Conservation (phyloP, 1,284 basidiomycete species). For the Phaffia rhodozyma region DNA sequence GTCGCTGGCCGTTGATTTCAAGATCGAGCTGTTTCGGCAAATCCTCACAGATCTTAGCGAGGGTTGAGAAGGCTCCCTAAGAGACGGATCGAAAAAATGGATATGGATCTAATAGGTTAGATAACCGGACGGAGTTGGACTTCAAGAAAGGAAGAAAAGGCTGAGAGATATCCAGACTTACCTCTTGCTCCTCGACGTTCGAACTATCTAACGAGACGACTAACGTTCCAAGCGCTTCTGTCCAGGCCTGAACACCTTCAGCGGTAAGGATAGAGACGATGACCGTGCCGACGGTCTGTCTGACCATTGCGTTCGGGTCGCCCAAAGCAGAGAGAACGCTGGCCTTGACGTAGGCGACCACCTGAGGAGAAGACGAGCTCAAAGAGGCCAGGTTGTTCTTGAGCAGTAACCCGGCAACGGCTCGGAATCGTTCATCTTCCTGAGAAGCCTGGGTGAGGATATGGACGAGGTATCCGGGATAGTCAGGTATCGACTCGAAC, state of each 20-base stretch:
- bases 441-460: conserved; percentile 68
- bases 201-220: conserved; percentile 62
- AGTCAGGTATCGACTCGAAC: conserved; percentile 81
- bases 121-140: not conserved
- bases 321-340: conserved; percentile 69
- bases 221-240: conserved; percentile 73
- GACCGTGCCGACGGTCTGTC: conserved; percentile 81
- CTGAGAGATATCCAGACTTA: conserved; percentile 39
- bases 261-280: conserved; percentile 75
- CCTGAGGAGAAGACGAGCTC: conserved; percentile 26
- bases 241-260: conserved; percentile 79
- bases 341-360: conserved; percentile 65
- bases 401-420: conserved; percentile 89
- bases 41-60: conserved; percentile 94
- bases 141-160: not conserved
- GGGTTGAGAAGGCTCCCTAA: conserved; percentile 84
- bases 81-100: conserved; percentile 11
- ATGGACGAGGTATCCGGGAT: conserved; percentile 91
- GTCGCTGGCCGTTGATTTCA: conserved; percentile 71
- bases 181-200: conserved; percentile 68
- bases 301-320: conserved; percentile 68
- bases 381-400: conserved; percentile 61
- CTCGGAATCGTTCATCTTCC: conserved; percentile 81
- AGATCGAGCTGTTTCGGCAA: conserved; percentile 91
- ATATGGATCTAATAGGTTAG: not conserved